A percentile compares a stretch with the other conserved stretches of the same genome.
Conservation (phyloP, 768 basidiomycete species). For the Hygrocybe punicea region DNA sequence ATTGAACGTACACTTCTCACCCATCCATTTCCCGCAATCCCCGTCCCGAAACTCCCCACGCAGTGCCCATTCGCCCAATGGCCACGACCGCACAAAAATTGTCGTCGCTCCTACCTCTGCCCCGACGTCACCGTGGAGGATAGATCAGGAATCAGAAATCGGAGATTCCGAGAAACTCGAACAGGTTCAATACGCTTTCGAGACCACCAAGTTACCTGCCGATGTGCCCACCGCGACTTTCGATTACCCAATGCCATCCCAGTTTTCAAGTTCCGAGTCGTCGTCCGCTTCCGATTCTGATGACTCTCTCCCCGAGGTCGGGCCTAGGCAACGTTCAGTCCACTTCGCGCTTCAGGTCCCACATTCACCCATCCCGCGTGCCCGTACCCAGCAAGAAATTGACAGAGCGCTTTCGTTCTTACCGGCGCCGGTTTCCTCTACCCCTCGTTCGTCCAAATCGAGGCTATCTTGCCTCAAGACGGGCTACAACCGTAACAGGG, state of each 20-base stretch:
- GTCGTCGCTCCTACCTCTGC: slow-evolving; percentile 23
- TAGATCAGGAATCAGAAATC: slow-evolving; percentile 50
- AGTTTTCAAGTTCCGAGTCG: slow-evolving; percentile 3
- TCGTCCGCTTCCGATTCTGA: slow-evolving; percentile 9
- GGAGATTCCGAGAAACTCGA: slow-evolving; percentile 52
- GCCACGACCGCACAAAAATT: slow-evolving; percentile 60
- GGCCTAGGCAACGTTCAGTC: slow-evolving; percentile 4
- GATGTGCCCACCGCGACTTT: slow-evolving; percentile 6
- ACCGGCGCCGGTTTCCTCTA: slow-evolving; percentile 17
- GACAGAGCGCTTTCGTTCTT: background rate
- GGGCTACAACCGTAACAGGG: background rate
- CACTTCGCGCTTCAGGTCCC: slow-evolving; percentile 5
- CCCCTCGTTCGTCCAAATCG: slow-evolving; percentile 45
- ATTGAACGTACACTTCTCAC: slow-evolving; percentile 7
- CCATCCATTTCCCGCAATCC: slow-evolving; percentile 35
- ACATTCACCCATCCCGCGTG: slow-evolving; percentile 9
- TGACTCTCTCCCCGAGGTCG: background rate
- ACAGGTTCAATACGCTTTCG: slow-evolving; percentile 50
- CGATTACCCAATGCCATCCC: background rate
- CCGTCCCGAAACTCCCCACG: slow-evolving; percentile 68
- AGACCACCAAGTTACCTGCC: slow-evolving; percentile 25
- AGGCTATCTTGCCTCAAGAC: slow-evolving; percentile 22
- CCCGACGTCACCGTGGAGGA: background rate
- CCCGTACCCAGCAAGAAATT: slow-evolving; percentile 5
- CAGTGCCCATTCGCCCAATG: slow-evolving; percentile 50